Evolutionary conservation across 345 rosid genomes (phyloP).

Genomic region (Citrus glauca): DNA sequence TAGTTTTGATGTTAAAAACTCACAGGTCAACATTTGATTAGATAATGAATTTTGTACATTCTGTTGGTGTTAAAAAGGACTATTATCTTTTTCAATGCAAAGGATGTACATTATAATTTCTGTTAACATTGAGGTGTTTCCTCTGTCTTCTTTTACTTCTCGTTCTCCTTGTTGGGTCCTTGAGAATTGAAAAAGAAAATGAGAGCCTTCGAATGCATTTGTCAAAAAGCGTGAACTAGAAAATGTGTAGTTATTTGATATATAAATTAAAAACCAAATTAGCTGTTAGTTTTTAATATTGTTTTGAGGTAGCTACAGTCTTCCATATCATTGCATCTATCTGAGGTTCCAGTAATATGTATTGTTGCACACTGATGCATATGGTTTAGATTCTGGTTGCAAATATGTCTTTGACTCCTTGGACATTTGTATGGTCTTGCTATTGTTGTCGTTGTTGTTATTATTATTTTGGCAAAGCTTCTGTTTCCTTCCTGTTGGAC

Average conservation of each 20-base stretch:
- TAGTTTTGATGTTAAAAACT: not conserved
- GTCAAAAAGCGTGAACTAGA: not conserved
- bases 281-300: not conserved
- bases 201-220: not conserved
- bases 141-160: not conserved
- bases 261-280: not conserved
- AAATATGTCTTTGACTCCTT: not conserved
- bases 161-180: not conserved
- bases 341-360: not conserved
- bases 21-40: not conserved
- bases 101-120: not conserved
- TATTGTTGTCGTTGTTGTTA: not conserved
- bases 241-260: not conserved
- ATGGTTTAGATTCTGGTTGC: not conserved
- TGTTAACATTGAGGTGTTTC: not conserved
- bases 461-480: conserved; percentile 3
- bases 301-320: not conserved
- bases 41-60: not conserved
- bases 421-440: not conserved
- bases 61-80: not conserved
- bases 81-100: not conserved
- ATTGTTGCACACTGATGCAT: not conserved
- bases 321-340: not conserved
- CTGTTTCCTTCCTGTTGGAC: not conserved
- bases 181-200: not conserved